phyloP scores from a whole-genome alignment of 208 protist genomes.

The Crithidia bombi region DNA sequence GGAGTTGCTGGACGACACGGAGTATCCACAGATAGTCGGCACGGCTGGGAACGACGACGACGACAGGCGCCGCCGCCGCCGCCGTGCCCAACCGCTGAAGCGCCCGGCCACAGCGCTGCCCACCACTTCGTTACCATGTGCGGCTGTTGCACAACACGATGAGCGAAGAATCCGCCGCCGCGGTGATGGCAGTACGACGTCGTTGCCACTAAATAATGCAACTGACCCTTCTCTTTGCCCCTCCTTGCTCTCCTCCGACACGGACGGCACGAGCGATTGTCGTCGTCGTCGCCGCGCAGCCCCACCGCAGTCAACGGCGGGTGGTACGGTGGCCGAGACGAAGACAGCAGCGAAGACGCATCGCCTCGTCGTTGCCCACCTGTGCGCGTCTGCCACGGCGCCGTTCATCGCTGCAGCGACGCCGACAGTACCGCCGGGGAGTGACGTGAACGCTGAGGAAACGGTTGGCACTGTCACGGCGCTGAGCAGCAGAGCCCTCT shows the following conservation, averaged over 20 bases:
- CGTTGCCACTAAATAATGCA: not conserved
- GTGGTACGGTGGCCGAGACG: not conserved
- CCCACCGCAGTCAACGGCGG: not conserved
- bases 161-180: not conserved
- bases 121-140: not conserved
- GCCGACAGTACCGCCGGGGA: not conserved
- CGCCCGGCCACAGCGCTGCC: not conserved
- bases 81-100: constrained; percentile 2
- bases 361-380: constrained; percentile 10
- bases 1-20: constrained; percentile 19
- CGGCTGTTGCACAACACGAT: no score
- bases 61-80: no score
- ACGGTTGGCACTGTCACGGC: constrained; percentile 13
- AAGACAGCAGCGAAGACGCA: not conserved
- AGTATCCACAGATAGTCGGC: not conserved
- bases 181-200: not conserved
- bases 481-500: not conserved
- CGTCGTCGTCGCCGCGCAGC: no score
- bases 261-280: not conserved
- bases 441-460: not conserved
- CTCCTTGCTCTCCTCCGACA: not conserved
- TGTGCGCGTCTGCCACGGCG: constrained; percentile 6
- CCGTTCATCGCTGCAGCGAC: not conserved
- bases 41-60: not conserved
- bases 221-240: constrained; percentile 8